Base-by-base conservation (phyloP, 164 flowering plant genomes). In the Liquidambar formosana region DNA sequence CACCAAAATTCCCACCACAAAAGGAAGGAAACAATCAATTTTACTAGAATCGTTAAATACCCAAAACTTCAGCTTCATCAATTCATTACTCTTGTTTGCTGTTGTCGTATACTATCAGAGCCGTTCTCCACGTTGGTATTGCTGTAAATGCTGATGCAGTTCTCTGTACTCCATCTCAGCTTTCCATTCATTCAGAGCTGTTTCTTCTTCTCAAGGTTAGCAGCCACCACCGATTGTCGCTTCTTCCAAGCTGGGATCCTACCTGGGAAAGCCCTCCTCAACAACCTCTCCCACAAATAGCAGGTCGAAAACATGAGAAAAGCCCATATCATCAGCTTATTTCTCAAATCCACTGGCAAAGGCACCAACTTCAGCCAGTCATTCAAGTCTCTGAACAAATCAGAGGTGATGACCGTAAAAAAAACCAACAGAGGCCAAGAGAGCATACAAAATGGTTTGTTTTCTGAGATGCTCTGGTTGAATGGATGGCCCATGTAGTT, bases 401-500 rank as follows among this genome's bases (percentile, higher is more conserved):
- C 97, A 1, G 97, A 93, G 1, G 97, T 81, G 41, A 93, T 88
- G 5, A 83, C 88, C 0, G 83, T 77, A 75, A 94, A 90, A 41
- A 80, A 95, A 95, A 9, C 82, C 93, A 22, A 81, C 93, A 28
- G 96, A 91, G 26, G 78, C 91, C 52, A 79, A 18, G 21, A 95
- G 87, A 1, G 97, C 97, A 74, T 83, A 90, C 58, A 73, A 46
- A 95, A 95, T 0, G 99, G 97, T 58, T 85, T 86, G 84, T 91
- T 95, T 75, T 95, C 95, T 0, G 86, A 63, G 14, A 95, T 85
- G 71, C 99, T 93, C 75, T 93, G 97, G 79, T 95, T 95, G 72
- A 95, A 95, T 0, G 97, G 99, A 70, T 92, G 97, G 15, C 99
- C 99, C 96, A 93, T 95, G 79, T 95, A 95, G 80, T 95, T 95